These are phyloP conservation scores for Verticillium nubilum DNA, from an alignment of 2,329 filamentous ascomycete genomes.

Conservation along the genomic window DNA sequence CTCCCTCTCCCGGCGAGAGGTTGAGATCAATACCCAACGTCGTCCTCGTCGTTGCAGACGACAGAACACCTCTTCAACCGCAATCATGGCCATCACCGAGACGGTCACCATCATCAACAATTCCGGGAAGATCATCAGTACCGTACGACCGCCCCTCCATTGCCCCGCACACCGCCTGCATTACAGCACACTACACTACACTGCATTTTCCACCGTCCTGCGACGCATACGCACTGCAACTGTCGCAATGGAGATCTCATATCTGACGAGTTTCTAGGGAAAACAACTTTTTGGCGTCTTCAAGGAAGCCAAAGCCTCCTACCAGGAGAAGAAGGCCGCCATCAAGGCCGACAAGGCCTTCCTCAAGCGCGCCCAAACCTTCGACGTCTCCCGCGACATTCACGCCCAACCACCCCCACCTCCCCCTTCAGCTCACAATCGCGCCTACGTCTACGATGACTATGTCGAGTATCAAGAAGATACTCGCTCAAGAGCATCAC, in stretches of 20 bases:
- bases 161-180: neutral
- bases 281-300: conserved; percentile 88
- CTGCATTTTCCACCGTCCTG: conserved; percentile 2
- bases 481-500: conserved; percentile 30
- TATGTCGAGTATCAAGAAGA: conserved; percentile 29
- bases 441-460: conserved; percentile 24
- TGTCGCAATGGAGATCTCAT: neutral
- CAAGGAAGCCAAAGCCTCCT: conserved; percentile 85
- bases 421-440: conserved; percentile 5
- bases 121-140: conserved; percentile 86
- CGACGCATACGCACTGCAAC: conserved; percentile 5
- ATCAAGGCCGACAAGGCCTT: conserved; percentile 59
- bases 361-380: conserved; percentile 57
- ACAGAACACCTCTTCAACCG: conserved; percentile 20
- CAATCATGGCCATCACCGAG: conserved; percentile 48
- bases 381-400: conserved; percentile 27
- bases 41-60: conserved; percentile 6
- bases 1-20: conserved; percentile 4
- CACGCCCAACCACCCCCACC: conserved; percentile 13
- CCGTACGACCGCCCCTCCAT: conserved; percentile 48
- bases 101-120: conserved; percentile 87
- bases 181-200: conserved; percentile 1
- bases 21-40: neutral
- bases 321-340: conserved; percentile 81
- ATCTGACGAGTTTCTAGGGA: conserved; percentile 49